Base-by-base conservation (phyloP, 2,329 filamentous ascomycete genomes). In the Apiospora pterosperma region DNA sequence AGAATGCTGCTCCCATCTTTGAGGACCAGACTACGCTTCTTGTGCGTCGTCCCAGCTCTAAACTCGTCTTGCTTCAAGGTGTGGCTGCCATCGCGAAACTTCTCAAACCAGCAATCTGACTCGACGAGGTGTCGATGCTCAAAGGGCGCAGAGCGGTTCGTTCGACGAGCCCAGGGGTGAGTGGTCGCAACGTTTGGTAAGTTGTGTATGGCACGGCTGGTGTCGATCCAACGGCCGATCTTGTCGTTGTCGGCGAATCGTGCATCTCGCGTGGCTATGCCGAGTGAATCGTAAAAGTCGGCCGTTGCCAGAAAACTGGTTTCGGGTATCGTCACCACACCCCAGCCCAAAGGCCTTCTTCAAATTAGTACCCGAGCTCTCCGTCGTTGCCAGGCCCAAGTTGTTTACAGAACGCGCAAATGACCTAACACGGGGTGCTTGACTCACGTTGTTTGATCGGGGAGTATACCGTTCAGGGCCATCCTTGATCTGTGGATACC, bases 271-370 rank as follows among this genome's bases (percentile, higher is more conserved):
- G 63, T 63, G 2, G 67, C 64, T 23, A 78, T 41, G 10, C 78
- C 77, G 6, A 79, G 68, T 12, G 72, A 67, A 36, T 77, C 75
- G 8, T 67, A 62, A 38, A 73, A 70, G 36, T 68, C 69, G 6
- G 68, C 67, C 1, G 74, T 73, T 7, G 73, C 72, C 58, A 75
- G 70, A 67, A 85, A 85, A 65, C 76, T 78, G 62, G 75, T 78
- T 38, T 79, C 76, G 0, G 79, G 78, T 7, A 86, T 69, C 7
- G 81, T 76, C 44, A 85, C 71, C 11, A 85, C 76, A 7, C 83
- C 82, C 84, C 84, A 86, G 1, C 81, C 83, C 62, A 76, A 62
- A 36, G 72, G 72, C 38, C 73, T 69, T 61, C 23, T 61, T 61
- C 42, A 55, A 23, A 11, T 68, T 77, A 68, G 25, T 62, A 58